Base-by-base conservation (phyloP, 352 stramenopile species). In the Phytopythium ostracodes region DNA sequence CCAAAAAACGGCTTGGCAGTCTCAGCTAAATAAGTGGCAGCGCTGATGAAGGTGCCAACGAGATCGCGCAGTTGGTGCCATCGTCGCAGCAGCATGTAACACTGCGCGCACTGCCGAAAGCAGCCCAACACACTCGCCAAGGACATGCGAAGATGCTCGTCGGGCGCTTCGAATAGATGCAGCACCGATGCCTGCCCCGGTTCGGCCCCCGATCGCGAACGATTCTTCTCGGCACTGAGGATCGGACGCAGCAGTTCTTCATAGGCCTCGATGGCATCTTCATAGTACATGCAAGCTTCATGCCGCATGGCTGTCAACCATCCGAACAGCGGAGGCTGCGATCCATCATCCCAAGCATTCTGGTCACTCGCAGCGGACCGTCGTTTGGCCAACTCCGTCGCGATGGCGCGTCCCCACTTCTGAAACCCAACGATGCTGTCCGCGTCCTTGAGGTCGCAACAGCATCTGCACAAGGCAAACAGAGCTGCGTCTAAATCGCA, bases 241-340 rank as follows among this genome's bases (percentile, higher is more conserved):
- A 84, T 53, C n/a, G 70, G 67, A 49, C 66, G 65, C 29, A 86
- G 44, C 51, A 87, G 35, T 11, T 58, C 38, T 59, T 81, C 71
- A 54, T 87, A 91, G 58, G 72, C 68, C 35, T 51, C 56, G 12
- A 68, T 64, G 29, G 87, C 79, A 36, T 85, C 81, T 84, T 92
- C 83, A 47, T 89, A 90, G 56, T 71, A 65, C 71, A 88, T 79
- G 57, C 84, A 71, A 38, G 83, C 64, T 51, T 85, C 76, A 27
- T 77, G 68, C 25, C 71, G 70, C 36, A 83, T 27, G 15, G 72
- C 65, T 43, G 57, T 55, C 44, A 86, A 36, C 76, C 80, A 84
- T 20, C 60, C 65, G 25, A 88, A 84, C 25, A 73, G 46, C 40
- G 72, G 54, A 12, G 68, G 29, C n/a, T 66, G 36, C 40, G 60